Evolutionary conservation across 1,139 yeast species (phyloP).

Genomic region (Diutina ranongensis): DNA sequence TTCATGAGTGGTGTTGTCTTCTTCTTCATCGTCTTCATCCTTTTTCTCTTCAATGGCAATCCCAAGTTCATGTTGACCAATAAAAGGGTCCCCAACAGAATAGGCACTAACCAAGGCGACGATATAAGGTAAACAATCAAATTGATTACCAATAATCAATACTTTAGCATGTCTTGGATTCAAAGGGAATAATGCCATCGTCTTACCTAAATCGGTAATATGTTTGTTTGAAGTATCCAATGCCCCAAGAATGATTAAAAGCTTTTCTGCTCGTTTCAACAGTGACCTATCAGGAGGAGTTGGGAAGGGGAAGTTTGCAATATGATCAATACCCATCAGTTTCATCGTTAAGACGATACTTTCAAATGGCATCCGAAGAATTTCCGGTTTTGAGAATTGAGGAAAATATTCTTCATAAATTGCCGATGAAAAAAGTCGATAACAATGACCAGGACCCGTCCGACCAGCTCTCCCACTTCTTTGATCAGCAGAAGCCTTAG

Average conservation of each 20-base stretch:
- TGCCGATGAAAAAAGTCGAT: constrained; percentile 89
- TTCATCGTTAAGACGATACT: constrained; percentile 92
- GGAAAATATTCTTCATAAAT: constrained; percentile 78
- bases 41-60: constrained; percentile 22
- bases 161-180: constrained; percentile 92
- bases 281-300: constrained; percentile 72
- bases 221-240: constrained; percentile 35
- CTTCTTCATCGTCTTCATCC: constrained; percentile 23
- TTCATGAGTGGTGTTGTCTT: constrained; percentile 16
- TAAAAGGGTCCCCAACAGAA: constrained; percentile 89
- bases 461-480: constrained; percentile 98
- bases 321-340: constrained; percentile 89
- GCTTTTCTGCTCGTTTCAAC: constrained; percentile 52
- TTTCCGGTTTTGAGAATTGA: constrained; percentile 82
- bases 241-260: constrained; percentile 73
- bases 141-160: constrained; percentile 79
- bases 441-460: constrained; percentile 98
- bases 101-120: constrained; percentile 87
- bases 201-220: constrained; percentile 69
- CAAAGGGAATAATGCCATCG: constrained; percentile 85
- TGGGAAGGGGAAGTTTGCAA: constrained; percentile 91
- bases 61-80: constrained; percentile 58
- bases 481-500: constrained; percentile 94
- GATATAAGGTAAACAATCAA: constrained; percentile 72
- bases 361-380: constrained; percentile 90